These are phyloP conservation scores for Pythium dissimile DNA, from an alignment of 352 stramenopile genomes.

Conservation along the genomic window DNA sequence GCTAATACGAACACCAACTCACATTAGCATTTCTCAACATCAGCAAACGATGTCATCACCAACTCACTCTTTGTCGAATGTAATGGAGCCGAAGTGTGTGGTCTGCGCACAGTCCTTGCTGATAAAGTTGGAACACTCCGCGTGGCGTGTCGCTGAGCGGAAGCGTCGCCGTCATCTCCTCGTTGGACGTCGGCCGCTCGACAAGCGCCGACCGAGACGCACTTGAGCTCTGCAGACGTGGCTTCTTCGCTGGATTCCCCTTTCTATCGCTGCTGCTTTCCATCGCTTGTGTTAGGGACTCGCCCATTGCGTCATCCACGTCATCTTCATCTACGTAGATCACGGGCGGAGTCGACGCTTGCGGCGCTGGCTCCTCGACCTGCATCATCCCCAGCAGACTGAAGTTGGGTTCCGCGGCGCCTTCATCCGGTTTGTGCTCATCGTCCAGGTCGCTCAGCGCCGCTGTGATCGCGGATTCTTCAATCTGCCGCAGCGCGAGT, in stretches of 20 bases:
- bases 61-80: slow-evolving; percentile 36
- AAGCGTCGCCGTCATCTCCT: neutral
- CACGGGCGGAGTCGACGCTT: neutral
- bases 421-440: neutral
- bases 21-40: neutral
- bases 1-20: neutral
- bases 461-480: slow-evolving; percentile 4
- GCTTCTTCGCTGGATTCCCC: slow-evolving; percentile 12
- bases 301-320: neutral
- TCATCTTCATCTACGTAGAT: slow-evolving; percentile 4
- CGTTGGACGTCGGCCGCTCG: neutral
- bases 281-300: neutral
- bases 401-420: slow-evolving; percentile 12
- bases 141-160: neutral
- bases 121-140: slow-evolving; percentile 63
- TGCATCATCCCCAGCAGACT: slow-evolving; percentile 18
- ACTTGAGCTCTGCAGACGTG: neutral
- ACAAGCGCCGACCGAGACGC: neutral
- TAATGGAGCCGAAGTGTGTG: slow-evolving; percentile 63
- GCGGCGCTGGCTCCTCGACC: neutral
- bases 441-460: slow-evolving; percentile 22
- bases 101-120: slow-evolving; percentile 41
- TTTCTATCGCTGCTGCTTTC: too few species aligned
- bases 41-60: neutral
- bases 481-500: slow-evolving; percentile 21